Conservation (phyloP, 2,329 filamentous ascomycete species). For the Penicillium sclerotiorum region DNA sequence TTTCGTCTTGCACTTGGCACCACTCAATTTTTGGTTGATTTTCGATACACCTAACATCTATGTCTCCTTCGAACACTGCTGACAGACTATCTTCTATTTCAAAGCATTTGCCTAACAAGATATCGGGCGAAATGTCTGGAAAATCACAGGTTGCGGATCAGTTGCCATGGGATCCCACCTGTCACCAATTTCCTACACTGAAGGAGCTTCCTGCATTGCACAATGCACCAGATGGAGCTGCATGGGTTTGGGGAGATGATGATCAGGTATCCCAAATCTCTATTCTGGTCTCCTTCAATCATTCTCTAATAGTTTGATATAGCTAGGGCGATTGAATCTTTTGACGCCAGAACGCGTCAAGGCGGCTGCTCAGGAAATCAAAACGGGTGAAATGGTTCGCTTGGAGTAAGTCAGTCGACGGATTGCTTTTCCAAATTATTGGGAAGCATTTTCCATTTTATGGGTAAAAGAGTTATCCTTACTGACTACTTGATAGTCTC, state of each 20-base stretch:
- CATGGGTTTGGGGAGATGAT: constrained; percentile 64
- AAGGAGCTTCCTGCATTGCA: constrained; percentile 56
- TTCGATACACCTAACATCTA: not conserved
- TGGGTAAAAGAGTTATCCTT: too few species aligned
- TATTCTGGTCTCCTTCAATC: not conserved
- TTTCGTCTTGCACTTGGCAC: too few species aligned
- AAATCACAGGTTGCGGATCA: constrained; percentile 29
- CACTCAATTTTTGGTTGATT: not conserved
- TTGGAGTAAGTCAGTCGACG: constrained; percentile 48
- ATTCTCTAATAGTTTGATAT: not conserved
- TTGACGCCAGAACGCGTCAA: constrained; percentile 59
- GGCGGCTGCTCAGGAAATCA: constrained; percentile 56
- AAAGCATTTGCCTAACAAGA: constrained; percentile 4
- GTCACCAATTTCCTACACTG: constrained; percentile 55
- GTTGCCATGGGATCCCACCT: constrained; percentile 58
- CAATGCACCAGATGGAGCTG: constrained; percentile 57
- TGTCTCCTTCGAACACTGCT: constrained; percentile 5
- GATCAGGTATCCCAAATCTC: constrained; percentile 47
- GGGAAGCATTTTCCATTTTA: too few species aligned
- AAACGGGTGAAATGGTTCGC: constrained; percentile 58
- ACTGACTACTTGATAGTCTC: too few species aligned
- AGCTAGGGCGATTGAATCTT: constrained; percentile 55
- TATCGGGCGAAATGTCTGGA: constrained; percentile 6
- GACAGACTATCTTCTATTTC: constrained; percentile 13
- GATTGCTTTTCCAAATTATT: not conserved